Evolutionary conservation across 345 rosid genomes (phyloP), one percentile per base, ranked within the genome.

Genomic region (Hypericum androsaemum): DNA sequence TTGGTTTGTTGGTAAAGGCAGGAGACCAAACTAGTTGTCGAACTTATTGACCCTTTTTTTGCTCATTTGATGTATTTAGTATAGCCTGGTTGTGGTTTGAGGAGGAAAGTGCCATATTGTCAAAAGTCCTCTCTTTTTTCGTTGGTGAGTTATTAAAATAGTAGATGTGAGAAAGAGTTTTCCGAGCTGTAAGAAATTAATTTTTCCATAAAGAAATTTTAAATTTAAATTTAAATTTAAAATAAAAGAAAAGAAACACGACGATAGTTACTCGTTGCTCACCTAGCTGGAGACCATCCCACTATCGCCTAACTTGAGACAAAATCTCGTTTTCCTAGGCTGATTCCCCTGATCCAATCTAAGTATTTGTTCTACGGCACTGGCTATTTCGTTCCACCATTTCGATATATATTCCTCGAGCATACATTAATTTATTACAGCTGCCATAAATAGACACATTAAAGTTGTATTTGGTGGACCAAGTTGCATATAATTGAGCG

Each of bases 241-340:
- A 1, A 22, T 22, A 22, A 22, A 22, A 22, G 32, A 22, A 22
- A 22, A 22, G 32, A 22, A 22, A 22, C 4, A 22, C 2, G 32
- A 22, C 32, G 32, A 22, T 22, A 22, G 1, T 22, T 22, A 22
- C 32, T 50, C n/a, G 17, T 47, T 41, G 44, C 56, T 42, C 54
- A 15, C 40, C 39, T 38, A 43, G 57, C 47, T 48, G 36, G 38
- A 54, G 65, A 40, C 59, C 35, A n/a, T 61, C 39, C 15, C 8
- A 46, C n/a, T 28, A 49, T 49, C 37, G 36, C 6, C 15, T n/a
- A 8, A 5, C 12, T 3, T 7, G 47, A 47, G 52, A 63, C 57
- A 56, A 50, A 37, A 22, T 39, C 43, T 41, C 41, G 11, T 54
- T 54, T 54, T 62, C 9, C 16, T 35, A 12, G 36, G 13, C 14